phyloP scores from a whole-genome alignment of 352 stramenopile species.

The Phytophthora pini region DNA sequence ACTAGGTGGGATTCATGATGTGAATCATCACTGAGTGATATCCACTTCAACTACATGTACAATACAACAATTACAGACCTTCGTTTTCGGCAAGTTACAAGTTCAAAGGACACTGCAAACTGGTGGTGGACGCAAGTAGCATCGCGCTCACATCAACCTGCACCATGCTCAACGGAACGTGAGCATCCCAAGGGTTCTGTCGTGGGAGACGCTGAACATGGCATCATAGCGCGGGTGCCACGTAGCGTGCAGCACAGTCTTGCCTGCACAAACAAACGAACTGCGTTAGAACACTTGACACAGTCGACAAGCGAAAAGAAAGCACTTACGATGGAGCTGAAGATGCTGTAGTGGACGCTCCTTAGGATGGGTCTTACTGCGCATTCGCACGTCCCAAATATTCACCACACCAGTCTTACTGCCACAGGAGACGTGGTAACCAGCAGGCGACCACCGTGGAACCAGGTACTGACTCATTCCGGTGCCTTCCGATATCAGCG shows the following conservation, averaged over 20 bases:
- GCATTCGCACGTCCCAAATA: constrained; percentile 84
- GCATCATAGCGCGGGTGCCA: constrained; percentile 87
- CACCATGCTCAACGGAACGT: constrained; percentile 64
- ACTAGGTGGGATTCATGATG: constrained; percentile 6
- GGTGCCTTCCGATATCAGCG: constrained; percentile 66
- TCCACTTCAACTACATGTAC: constrained; percentile 3
- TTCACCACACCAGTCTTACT: constrained; percentile 72
- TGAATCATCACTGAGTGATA: constrained; percentile 5
- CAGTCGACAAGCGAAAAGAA: neutral
- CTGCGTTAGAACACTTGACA: constrained; percentile 14
- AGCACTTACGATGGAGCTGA: constrained; percentile 73
- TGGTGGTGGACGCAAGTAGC: no score
- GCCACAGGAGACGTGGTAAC: constrained; percentile 75
- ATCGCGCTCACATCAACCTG: no score
- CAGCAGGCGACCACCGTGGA: constrained; percentile 77
- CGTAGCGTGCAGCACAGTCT: constrained; percentile 86
- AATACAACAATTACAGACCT: constrained; percentile 3
- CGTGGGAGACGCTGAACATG: constrained; percentile 87
- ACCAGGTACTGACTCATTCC: constrained; percentile 89
- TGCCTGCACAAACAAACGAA: constrained; percentile 51
- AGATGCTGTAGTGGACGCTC: constrained; percentile 81
- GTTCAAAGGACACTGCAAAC: no score
- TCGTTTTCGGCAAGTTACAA: constrained; percentile 1
- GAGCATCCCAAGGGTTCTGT: constrained; percentile 77
- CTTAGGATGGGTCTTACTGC: constrained; percentile 55